phyloP scores from a whole-genome alignment of 2,329 filamentous ascomycete species.

The Hymenoscyphus scutula region DNA sequence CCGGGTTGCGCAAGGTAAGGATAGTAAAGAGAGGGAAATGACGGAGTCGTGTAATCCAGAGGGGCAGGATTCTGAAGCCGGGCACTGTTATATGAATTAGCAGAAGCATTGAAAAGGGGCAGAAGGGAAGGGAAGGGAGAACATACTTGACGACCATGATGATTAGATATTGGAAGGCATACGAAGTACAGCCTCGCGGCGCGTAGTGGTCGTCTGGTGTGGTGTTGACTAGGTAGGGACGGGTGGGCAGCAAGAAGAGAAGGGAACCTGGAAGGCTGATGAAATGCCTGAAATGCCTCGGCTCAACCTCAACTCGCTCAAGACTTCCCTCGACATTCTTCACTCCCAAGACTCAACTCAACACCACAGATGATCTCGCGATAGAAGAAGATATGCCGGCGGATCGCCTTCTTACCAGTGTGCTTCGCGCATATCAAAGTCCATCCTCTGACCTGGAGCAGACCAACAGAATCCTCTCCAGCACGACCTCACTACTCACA shows the following conservation, averaged over 20 bases:
- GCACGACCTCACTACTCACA: slow-evolving; percentile 54
- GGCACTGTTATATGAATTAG: slow-evolving; percentile 22
- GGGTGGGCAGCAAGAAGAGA: slow-evolving; percentile 7
- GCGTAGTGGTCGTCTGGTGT: not conserved
- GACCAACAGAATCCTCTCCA: slow-evolving; percentile 42
- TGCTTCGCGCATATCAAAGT: slow-evolving; percentile 35
- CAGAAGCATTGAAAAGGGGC: not conserved
- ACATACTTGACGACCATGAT: slow-evolving; percentile 26
- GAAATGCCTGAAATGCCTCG: slow-evolving; percentile 18
- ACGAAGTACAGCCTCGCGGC: slow-evolving; percentile 16
- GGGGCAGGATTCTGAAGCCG: slow-evolving; percentile 31
- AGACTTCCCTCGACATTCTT: no score
- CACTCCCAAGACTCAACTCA: not conserved
- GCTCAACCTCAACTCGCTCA: no score
- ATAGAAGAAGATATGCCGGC: slow-evolving; percentile 30
- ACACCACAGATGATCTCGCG: slow-evolving; percentile 15
- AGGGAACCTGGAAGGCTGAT: no score
- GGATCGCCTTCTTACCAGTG: slow-evolving; percentile 36
- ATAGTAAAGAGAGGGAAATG: slow-evolving; percentile 69
- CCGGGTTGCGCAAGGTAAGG: slow-evolving; percentile 47
- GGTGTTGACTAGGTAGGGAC: not conserved
- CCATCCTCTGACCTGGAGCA: slow-evolving; percentile 26
- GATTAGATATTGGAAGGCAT: not conserved
- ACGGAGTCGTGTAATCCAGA: slow-evolving; percentile 56
- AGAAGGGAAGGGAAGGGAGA: not conserved